Conservation (phyloP, 108 stramenopile species). For the Pseudonitzschia delicatissima region DNA sequence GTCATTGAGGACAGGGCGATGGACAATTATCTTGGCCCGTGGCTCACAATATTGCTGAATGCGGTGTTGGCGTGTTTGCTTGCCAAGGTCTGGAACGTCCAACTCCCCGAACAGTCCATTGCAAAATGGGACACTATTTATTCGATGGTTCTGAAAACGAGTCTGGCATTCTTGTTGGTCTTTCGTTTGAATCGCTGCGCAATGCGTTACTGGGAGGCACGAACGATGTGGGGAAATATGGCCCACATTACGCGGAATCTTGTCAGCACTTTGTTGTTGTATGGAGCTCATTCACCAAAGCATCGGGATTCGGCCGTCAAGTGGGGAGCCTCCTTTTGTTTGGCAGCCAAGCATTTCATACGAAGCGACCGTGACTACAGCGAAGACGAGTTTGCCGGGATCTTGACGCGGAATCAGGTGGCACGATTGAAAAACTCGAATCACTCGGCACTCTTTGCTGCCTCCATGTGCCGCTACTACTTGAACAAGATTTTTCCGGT, state of each 20-base stretch:
- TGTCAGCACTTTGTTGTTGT: conserved; percentile 24
- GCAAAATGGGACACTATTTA: conserved; percentile 30
- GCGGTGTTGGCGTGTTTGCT: conserved; percentile 21
- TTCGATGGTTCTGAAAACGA: conserved; percentile 34
- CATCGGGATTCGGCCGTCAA: conserved; percentile 36
- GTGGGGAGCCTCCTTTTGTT: conserved; percentile 36
- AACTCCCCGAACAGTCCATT: conserved; percentile 22
- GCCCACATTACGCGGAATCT: conserved; percentile 31
- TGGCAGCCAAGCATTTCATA: conserved; percentile 37
- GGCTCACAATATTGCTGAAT: conserved; percentile 19
- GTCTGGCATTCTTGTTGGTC: conserved; percentile 49
- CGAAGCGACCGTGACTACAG: conserved; percentile 20
- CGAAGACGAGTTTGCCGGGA: conserved; percentile 25
- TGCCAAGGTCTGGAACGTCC: conserved; percentile 5
- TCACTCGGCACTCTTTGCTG: conserved; percentile 38
- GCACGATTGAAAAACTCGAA: conserved; percentile 14
- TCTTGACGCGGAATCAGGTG: conserved; percentile 28
- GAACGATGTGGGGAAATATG: conserved; percentile 37
- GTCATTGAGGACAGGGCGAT: conserved; percentile 33
- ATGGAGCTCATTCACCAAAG: conserved; percentile 23
- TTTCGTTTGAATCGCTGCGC: conserved; percentile 53
- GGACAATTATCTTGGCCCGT: conserved; percentile 25
- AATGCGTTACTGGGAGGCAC: conserved; percentile 49
- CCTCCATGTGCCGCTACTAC: conserved; percentile 35
- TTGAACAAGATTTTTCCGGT: conserved; percentile 22